A percentile compares a stretch with the other conserved stretches of the same genome.
Evolutionary conservation across 1,284 basidiomycete genomes (phyloP).

Genomic region (Ustilago lituana): DNA sequence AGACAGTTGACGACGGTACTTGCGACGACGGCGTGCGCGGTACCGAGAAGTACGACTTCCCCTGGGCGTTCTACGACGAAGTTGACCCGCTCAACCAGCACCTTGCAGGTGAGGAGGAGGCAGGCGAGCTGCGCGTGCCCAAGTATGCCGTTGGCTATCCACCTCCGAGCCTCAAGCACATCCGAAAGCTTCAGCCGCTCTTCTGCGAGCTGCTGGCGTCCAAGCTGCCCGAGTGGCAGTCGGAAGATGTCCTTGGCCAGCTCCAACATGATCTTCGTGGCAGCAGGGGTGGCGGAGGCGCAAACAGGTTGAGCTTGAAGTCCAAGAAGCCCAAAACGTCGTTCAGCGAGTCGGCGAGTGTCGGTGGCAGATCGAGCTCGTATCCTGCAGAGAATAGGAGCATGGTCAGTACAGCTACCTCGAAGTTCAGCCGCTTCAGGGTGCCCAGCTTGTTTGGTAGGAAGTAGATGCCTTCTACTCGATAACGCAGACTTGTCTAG

Average conservation of each 20-base stretch:
- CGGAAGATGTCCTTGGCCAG: conserved; percentile 39
- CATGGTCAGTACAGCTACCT: conserved; percentile 21
- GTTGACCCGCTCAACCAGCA: conserved; percentile 58
- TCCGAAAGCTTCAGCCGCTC: conserved; percentile 53
- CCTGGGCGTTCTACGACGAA: conserved; percentile 60
- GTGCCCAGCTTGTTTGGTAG: conserved; percentile 29
- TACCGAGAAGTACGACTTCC: conserved; percentile 56
- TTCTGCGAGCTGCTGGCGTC: conserved; percentile 57
- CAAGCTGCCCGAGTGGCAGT: conserved; percentile 60
- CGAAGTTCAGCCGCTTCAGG: conserved; percentile 17
- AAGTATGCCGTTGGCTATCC: conserved; percentile 11
- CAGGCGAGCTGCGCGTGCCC: conserved; percentile 23
- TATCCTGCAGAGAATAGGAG: conserved; percentile 39
- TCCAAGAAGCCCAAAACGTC: conserved; percentile 20
- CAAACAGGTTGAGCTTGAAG: conserved; percentile 19
- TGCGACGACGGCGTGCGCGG: conserved; percentile 58
- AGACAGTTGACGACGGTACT: conserved; percentile 52
- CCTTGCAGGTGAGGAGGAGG: conserved; percentile 25
- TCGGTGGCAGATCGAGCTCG: neutral
- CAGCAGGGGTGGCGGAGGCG: neutral
- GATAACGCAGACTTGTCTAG: no score
- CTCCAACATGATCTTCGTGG: conserved; percentile 13
- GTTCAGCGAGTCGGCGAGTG: conserved; percentile 28
- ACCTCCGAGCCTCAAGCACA: conserved; percentile 50
- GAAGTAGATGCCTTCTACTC: no score